Percentiles rank a stretch among this genome's conserved stretches.
phyloP scores from a whole-genome alignment of 768 basidiomycete species.

The Thelephora aurantiotincta region DNA sequence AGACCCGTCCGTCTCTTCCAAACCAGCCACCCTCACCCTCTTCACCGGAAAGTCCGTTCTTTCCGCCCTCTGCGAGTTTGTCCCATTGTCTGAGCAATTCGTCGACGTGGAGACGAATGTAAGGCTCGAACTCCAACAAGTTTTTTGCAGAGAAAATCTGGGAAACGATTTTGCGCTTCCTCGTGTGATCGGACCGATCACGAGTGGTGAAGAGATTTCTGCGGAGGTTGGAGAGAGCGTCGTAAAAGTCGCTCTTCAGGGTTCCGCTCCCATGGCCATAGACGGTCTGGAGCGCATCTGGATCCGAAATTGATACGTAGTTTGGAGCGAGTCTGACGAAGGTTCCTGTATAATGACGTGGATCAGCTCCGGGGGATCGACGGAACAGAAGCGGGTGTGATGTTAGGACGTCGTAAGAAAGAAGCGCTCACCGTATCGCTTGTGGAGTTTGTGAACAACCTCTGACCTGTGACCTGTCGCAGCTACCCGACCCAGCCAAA shows the following conservation, averaged over 20 bases:
- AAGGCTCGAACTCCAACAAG: constrained; percentile 68
- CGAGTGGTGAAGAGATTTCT: constrained; percentile 68
- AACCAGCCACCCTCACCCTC: constrained; percentile 55
- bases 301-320: constrained; percentile 32
- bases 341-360: constrained; percentile 14
- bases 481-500: constrained; percentile 24
- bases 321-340: constrained; percentile 31
- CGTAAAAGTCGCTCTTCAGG: constrained; percentile 30
- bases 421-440: constrained; percentile 26
- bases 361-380: neutral
- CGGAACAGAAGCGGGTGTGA: neutral
- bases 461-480: constrained; percentile 21
- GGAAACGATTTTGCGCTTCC: constrained; percentile 79
- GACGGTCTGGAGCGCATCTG: constrained; percentile 23
- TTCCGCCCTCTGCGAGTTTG: constrained; percentile 38
- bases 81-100: constrained; percentile 67
- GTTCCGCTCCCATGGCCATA: constrained; percentile 29
- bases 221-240: constrained; percentile 21
- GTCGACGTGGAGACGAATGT: constrained; percentile 44
- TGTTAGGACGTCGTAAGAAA: too few species aligned
- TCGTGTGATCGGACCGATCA: constrained; percentile 62
- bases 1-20: constrained; percentile 41
- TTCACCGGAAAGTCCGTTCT: constrained; percentile 37
- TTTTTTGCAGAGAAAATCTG: constrained; percentile 66
- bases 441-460: constrained; percentile 24